Evolutionary conservation across 257 asterid genomes (phyloP).

Genomic region (Ajuga chamaepitys): DNA sequence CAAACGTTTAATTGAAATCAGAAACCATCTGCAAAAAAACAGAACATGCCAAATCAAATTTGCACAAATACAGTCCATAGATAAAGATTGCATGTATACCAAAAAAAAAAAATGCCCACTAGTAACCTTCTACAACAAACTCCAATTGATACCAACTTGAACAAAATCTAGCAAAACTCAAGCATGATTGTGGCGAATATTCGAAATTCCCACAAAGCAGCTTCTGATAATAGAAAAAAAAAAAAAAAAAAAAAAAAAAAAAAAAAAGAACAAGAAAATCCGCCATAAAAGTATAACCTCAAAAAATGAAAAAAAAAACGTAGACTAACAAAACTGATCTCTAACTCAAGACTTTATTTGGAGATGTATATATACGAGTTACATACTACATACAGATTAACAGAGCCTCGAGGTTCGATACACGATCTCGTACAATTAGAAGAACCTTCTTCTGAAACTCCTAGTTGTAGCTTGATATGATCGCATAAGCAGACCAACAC

Average conservation of each 20-base stretch:
- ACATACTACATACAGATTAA: slow-evolving; percentile 16
- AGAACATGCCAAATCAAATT: no score
- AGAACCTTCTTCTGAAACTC: slow-evolving; percentile 42
- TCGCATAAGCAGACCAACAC: slow-evolving; percentile 48
- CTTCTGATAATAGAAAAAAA: background rate
- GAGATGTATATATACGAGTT: slow-evolving; percentile 8
- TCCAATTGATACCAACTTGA: no score
- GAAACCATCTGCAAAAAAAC: no score
- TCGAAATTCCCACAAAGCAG: slow-evolving; percentile 1
- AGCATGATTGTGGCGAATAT: background rate
- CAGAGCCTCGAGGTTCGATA: background rate
- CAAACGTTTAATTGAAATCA: no score
- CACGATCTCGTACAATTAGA: slow-evolving; percentile 16
- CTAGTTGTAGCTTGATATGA: slow-evolving; percentile 47
- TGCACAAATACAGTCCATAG: no score
- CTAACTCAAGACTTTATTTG: slow-evolving; percentile 10
- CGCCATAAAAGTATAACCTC: slow-evolving; percentile 2
- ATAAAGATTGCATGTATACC: no score
- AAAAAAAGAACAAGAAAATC: slow-evolving; percentile 5
- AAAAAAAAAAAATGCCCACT: no score
- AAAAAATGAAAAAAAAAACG: background rate
- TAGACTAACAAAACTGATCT: slow-evolving; percentile 10
- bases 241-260: background rate
- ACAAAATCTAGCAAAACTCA: slow-evolving; percentile 1
- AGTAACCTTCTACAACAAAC: no score